phyloP scores from a whole-genome alignment of 2,329 filamentous ascomycete species.

The Aspergillus fumigatiaffinis region DNA sequence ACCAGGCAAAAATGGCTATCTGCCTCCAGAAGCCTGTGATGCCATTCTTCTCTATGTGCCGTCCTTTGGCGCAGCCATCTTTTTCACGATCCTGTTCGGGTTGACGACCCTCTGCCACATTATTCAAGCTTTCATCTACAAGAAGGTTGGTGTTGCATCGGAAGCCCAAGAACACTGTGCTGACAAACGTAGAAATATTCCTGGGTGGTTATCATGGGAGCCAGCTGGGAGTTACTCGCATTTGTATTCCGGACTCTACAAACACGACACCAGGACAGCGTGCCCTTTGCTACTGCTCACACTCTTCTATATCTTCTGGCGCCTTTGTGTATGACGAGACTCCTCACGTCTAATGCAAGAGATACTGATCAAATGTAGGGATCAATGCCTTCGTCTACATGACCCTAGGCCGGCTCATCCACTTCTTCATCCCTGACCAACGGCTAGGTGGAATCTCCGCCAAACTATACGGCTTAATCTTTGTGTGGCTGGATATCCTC shows the following conservation, averaged over 20 bases:
- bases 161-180: slow-evolving; percentile 1
- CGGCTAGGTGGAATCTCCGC: slow-evolving; percentile 39
- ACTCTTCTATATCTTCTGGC: slow-evolving; percentile 45
- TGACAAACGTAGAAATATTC: slow-evolving; percentile 30
- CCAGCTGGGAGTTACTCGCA: slow-evolving; percentile 37
- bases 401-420: slow-evolving; percentile 45
- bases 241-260: slow-evolving; percentile 41
- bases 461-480: slow-evolving; percentile 33
- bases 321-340: slow-evolving; percentile 25
- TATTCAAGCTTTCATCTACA: slow-evolving; percentile 29
- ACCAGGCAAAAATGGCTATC: slow-evolving; percentile 36
- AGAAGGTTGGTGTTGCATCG: slow-evolving; percentile 20
- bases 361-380: not conserved
- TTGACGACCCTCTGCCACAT: slow-evolving; percentile 28
- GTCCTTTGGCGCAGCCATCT: slow-evolving; percentile 27
- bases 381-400: slow-evolving; percentile 49
- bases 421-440: slow-evolving; percentile 40
- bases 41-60: slow-evolving; percentile 30
- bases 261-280: slow-evolving; percentile 38
- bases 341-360: slow-evolving; percentile 14
- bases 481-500: slow-evolving; percentile 42
- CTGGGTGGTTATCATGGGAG: slow-evolving; percentile 45
- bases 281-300: slow-evolving; percentile 27
- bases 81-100: slow-evolving; percentile 32
- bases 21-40: slow-evolving; percentile 35